These are phyloP conservation scores for Naumovozyma dairenensis DNA, from an alignment of 805 yeast genomes.

Conservation along the genomic window DNA sequence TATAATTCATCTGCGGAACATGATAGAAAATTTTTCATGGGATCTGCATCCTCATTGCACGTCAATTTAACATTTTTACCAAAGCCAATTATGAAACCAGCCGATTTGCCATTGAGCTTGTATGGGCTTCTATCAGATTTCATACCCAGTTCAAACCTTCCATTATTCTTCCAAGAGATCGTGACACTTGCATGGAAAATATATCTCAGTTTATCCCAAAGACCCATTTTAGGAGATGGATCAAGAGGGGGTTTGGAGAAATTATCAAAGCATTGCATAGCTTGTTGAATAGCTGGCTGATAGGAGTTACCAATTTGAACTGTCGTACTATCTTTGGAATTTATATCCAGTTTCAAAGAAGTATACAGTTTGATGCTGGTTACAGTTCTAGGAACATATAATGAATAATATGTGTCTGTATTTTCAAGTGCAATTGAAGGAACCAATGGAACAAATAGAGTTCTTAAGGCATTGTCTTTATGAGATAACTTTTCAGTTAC, in stretches of 20 bases:
- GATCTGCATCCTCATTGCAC: conserved; percentile 59
- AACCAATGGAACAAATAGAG: conserved; percentile 52
- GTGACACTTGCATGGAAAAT: conserved; percentile 63
- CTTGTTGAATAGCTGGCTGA: conserved; percentile 74
- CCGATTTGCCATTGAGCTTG: conserved; percentile 47
- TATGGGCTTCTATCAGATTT: conserved; percentile 81
- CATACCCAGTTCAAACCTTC: conserved; percentile 46
- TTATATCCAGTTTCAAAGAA: conserved; percentile 45
- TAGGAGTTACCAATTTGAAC: conserved; percentile 80
- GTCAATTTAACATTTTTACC: conserved; percentile 47
- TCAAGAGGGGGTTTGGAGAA: conserved; percentile 87
- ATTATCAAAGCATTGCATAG: conserved; percentile 66
- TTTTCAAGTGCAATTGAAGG: conserved; percentile 34
- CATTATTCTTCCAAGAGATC: conserved; percentile 41
- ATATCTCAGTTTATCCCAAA: conserved; percentile 83
- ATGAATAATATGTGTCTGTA: conserved; percentile 38
- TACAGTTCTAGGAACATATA: conserved; percentile 65
- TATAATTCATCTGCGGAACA: conserved; percentile 52
- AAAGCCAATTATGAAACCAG: conserved; percentile 76
- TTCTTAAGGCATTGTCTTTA: conserved; percentile 45
- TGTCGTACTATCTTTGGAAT: conserved; percentile 48
- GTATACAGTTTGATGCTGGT: conserved; percentile 66
- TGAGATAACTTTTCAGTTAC: conserved; percentile 55
- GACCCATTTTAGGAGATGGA: conserved; percentile 74
- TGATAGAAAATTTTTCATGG: conserved; percentile 54